Evolutionary conservation across 257 asterid genomes (phyloP).

Genomic region (Solanum megistacrolobum): DNA sequence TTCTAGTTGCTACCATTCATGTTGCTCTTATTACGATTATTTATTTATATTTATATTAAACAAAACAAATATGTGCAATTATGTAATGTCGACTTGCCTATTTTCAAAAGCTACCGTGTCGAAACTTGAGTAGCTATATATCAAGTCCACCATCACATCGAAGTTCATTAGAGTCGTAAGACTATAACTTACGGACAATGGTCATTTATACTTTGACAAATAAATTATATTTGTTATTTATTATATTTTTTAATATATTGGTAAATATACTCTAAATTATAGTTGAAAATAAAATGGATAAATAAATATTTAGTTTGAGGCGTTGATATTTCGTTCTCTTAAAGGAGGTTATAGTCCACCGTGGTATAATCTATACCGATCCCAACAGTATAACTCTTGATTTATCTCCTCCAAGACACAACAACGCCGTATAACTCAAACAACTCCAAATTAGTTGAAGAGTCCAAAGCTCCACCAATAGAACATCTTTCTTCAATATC

Average conservation of each 20-base stretch:
- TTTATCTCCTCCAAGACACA: not conserved
- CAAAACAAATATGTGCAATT: not conserved
- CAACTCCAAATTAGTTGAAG: no score
- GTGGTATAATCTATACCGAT: no score
- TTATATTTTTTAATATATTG: no score
- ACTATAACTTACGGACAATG: no score
- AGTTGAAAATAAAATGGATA: not conserved
- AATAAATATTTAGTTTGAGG: not conserved
- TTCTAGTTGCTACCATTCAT: not conserved
- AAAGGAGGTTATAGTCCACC: no score
- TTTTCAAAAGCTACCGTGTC: not conserved
- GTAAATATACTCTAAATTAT: no score
- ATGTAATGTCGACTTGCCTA: not conserved
- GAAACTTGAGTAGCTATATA: not conserved
- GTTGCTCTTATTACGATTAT: not conserved
- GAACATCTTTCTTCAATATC: not conserved
- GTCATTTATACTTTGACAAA: not conserved
- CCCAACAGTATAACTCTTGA: not conserved
- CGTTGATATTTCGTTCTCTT: not conserved
- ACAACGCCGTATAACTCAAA: no score
- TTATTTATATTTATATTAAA: not conserved
- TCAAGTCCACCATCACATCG: not conserved
- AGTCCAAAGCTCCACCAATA: not conserved
- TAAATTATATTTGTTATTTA: no score
- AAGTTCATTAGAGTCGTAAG: not conserved